These are phyloP conservation scores for Noccaea bulbosa DNA, from an alignment of 345 rosid genomes.

Conservation along the genomic window DNA sequence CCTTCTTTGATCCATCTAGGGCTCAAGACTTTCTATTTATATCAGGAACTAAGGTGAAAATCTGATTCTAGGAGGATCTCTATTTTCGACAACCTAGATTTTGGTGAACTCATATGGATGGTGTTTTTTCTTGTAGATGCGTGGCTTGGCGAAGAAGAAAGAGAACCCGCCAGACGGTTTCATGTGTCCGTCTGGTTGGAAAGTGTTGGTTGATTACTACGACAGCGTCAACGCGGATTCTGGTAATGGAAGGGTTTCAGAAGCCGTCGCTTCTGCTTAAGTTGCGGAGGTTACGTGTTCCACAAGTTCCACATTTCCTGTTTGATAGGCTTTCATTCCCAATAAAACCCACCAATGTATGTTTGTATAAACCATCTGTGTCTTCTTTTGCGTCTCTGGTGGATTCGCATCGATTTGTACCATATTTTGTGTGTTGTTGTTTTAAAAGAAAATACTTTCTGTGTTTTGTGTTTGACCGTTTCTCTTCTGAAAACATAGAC, in stretches of 20 bases:
- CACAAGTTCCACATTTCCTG: conserved; percentile 2
- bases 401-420: conserved; percentile 25
- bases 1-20: conserved; percentile 86
- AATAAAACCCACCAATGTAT: conserved; percentile 35
- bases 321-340: not conserved
- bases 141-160: conserved; percentile 85
- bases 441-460: conserved; percentile 8
- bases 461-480: not conserved
- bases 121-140: conserved; percentile 59
- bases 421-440: conserved; percentile 23
- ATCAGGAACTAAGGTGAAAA: conserved; percentile 88
- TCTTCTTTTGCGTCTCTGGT: conserved; percentile 22
- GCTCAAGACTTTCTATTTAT: conserved; percentile 87
- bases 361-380: conserved; percentile 10
- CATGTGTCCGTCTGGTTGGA: conserved; percentile 98
- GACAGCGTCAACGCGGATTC: conserved; percentile 57
- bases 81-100: not conserved
- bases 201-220: conserved; percentile 86
- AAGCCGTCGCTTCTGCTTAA: conserved; percentile 63
- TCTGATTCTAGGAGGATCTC: not conserved
- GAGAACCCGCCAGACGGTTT: conserved; percentile 95
- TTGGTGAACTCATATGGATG: not conserved
- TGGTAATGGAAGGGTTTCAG: conserved; percentile 56
- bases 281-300: conserved; percentile 1
- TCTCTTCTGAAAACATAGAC: conserved; percentile 5